phyloP scores from a whole-genome alignment of 2,329 filamentous ascomycete species.

The Neurospora crassa region DNA sequence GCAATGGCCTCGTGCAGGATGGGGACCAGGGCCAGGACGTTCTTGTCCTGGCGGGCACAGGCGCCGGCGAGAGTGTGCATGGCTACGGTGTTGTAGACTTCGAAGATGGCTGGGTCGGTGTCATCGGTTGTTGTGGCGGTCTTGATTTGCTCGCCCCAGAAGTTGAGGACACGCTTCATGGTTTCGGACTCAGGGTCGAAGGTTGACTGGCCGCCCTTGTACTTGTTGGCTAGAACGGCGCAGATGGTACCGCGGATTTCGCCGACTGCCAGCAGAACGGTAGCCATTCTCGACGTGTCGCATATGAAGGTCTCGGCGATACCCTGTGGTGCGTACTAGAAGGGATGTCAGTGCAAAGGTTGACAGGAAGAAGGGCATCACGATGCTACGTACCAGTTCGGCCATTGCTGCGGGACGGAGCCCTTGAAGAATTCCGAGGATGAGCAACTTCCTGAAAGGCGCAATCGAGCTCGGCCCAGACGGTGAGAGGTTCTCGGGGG shows the following conservation, averaged over 20 bases:
- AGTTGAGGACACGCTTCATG: slow-evolving; percentile 12
- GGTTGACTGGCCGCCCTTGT: slow-evolving; percentile 20
- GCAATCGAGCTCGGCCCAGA: background rate
- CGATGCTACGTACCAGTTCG: slow-evolving; percentile 17
- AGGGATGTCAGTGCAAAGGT: slow-evolving; percentile 3
- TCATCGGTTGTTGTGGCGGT: slow-evolving; percentile 5
- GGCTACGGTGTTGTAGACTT: slow-evolving; percentile 14
- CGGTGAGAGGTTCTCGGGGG: background rate
- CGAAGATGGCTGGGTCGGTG: slow-evolving; percentile 8
- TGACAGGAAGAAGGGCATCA: background rate
- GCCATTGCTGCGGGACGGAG: slow-evolving; percentile 20
- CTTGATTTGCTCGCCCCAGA: slow-evolving; percentile 15
- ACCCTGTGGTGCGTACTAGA: slow-evolving; percentile 17
- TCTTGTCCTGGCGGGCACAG: slow-evolving; percentile 24
- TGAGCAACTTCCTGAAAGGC: slow-evolving; percentile 11
- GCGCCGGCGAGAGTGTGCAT: slow-evolving; percentile 22
- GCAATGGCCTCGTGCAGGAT: slow-evolving; percentile 24
- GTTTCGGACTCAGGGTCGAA: slow-evolving; percentile 11
- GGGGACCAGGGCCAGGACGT: slow-evolving; percentile 23
- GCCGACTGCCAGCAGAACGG: slow-evolving; percentile 5
- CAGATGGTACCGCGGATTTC: slow-evolving; percentile 26
- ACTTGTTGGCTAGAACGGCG: slow-evolving; percentile 35
- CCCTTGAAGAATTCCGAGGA: slow-evolving; percentile 21
- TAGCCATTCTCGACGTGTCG: slow-evolving; percentile 6
- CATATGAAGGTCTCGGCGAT: slow-evolving; percentile 15